These are phyloP conservation scores for Komagataea norvegica DNA, from an alignment of 1,139 yeast species.

Conservation along the genomic window DNA sequence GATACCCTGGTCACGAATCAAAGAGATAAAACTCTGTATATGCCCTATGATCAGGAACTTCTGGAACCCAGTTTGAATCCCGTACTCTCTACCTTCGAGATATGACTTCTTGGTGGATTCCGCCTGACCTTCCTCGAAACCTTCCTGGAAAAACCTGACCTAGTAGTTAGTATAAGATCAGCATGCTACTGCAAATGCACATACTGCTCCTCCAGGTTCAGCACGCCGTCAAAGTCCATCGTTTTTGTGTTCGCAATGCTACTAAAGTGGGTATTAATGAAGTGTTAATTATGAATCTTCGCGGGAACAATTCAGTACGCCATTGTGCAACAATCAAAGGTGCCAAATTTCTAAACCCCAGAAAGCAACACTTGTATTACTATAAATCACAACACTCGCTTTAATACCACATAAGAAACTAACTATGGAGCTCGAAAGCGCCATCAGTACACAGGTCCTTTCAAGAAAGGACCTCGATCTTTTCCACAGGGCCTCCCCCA, in stretches of 20 bases:
- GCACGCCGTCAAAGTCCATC: conserved; percentile 44
- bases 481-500: conserved; percentile 1
- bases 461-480: conserved; percentile 2
- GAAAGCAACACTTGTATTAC: too few relatives aligned
- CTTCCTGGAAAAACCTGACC: conserved; percentile 51
- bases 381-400: too few relatives aligned
- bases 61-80: conserved; percentile 76
- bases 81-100: conserved; percentile 71
- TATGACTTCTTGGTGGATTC: conserved; percentile 53
- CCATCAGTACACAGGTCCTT: not conserved
- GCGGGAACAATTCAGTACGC: too few relatives aligned
- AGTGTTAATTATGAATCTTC: too few relatives aligned
- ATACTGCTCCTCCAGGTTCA: conserved; percentile 46
- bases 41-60: conserved; percentile 62
- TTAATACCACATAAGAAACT: too few relatives aligned
- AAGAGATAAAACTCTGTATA: conserved; percentile 33
- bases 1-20: not conserved
- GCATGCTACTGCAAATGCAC: conserved; percentile 12
- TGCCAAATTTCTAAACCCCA: too few relatives aligned
- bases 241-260: not conserved
- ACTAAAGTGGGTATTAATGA: not conserved
- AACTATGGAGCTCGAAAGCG: too few relatives aligned
- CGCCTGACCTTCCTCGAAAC: conserved; percentile 45
- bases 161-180: not conserved
- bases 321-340: too few relatives aligned